These are phyloP conservation scores for Leptographium wingfieldii DNA, from an alignment of 2,329 filamentous ascomycete species.

Conservation along the genomic window DNA sequence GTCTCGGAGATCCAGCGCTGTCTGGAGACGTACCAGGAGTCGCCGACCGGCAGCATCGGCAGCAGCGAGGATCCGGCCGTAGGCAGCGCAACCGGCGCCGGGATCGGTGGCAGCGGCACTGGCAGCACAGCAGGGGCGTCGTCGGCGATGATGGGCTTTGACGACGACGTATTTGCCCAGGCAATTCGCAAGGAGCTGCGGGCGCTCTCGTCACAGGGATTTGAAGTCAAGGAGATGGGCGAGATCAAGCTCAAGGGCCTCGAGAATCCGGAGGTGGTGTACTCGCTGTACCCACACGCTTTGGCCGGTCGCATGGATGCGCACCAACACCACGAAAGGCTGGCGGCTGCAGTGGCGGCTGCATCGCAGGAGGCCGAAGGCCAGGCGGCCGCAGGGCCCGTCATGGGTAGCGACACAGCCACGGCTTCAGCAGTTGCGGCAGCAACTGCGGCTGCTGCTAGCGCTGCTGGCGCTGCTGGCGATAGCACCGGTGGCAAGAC, in stretches of 20 bases:
- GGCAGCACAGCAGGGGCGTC: background rate
- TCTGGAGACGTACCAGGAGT: constrained; percentile 82
- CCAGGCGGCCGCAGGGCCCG: background rate
- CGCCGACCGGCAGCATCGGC: constrained; percentile 39
- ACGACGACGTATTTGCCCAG: constrained; percentile 61
- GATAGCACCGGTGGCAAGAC: background rate
- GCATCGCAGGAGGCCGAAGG: constrained; percentile 2
- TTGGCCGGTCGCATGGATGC: constrained; percentile 68
- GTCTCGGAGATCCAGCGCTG: constrained; percentile 91
- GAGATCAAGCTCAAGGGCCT: constrained; percentile 93
- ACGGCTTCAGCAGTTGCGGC: background rate
- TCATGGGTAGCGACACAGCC: background rate
- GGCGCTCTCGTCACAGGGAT: constrained; percentile 78
- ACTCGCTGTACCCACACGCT: constrained; percentile 86
- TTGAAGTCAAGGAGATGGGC: constrained; percentile 87
- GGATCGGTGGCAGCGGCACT: background rate
- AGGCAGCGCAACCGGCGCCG: background rate
- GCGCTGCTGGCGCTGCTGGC: background rate
- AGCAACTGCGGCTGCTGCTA: background rate
- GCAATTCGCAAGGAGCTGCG: constrained; percentile 79
- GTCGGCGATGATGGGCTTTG: constrained; percentile 49
- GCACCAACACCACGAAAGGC: constrained; percentile 40
- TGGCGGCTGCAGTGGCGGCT: constrained; percentile 16
- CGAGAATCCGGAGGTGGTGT: constrained; percentile 92
- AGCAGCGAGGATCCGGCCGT: constrained; percentile 25